Base-by-base conservation (phyloP, 108 stramenopile species). In the Stephanodiscus minutulus region DNA sequence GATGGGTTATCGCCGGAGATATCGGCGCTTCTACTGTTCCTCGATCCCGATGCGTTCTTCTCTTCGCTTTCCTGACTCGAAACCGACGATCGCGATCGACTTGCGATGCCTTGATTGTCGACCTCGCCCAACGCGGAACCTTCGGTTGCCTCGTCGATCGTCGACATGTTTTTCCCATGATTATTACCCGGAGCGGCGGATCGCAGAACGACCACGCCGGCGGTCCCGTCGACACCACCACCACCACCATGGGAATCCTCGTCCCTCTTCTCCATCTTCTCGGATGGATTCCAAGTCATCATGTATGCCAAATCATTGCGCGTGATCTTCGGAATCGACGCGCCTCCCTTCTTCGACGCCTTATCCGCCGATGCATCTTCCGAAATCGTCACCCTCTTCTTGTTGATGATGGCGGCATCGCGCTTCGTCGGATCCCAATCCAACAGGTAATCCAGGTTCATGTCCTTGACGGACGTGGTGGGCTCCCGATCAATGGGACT, bases 221-320 rank as follows among this genome's bases (percentile, higher is more conserved):
- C 15, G 29, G 31, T 21, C 62, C 49, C 22, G 57, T 27, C 47
- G 28, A 10, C 44, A 24, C 56, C 21, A 36, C 37, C 31, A 25
- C 21, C 41, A 50, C 49, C 43, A 48, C 58, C 3, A 12, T 21
- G 22, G 37, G 25, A n/a, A n/a, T 63, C 46, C 0, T 60, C 72
- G 12, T 61, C 52, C 28, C 61, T 72, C 52, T 41, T 52, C 48
- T 77, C 57, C 37, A 31, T 35, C 53, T 73, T 82, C 8, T 71
- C 65, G 66, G 64, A 64, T 3, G 94, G 94, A 65, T 92, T 86
- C 94, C 94, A 95, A 41, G 82, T 87, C 87, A 88, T 79, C 88
- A 95, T 95, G 84, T 95, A 95, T 44, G 82, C 85, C 59, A 95
- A 74, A 76, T 95, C 91, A 64, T 85, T 71, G 63, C 90, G 85